A percentile compares a stretch with the other conserved stretches of the same genome.
Evolutionary conservation across 2,329 filamentous ascomycete species (phyloP).

Genomic region (Neopestalotiopsis rosae): DNA sequence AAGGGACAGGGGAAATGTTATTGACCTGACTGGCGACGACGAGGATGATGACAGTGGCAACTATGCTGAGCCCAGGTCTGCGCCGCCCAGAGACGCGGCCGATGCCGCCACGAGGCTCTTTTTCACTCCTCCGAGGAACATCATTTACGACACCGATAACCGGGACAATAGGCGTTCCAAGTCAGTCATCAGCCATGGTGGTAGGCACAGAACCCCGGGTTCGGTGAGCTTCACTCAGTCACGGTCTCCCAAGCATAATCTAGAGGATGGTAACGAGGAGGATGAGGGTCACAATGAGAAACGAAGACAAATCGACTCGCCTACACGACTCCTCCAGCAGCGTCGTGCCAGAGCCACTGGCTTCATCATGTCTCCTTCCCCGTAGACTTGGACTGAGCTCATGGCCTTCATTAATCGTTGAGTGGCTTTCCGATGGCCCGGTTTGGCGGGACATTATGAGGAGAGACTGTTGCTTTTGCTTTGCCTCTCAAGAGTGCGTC

Average conservation of each 20-base stretch:
- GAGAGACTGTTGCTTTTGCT: no score
- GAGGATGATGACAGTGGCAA: background rate
- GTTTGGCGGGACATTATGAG: no score
- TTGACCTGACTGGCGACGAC: background rate
- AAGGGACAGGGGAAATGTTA: no score
- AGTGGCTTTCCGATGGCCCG: no score
- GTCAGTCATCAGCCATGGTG: background rate
- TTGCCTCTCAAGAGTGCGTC: no score
- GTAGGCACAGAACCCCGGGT: background rate
- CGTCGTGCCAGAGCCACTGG: background rate
- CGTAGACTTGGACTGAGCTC: background rate
- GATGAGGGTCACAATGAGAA: background rate
- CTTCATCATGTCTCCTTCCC: background rate
- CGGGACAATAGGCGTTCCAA: background rate
- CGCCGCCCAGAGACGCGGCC: background rate
- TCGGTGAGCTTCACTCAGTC: background rate
- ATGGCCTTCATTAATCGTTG: no score
- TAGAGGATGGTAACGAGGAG: background rate
- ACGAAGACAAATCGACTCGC: background rate
- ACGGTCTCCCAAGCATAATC: background rate
- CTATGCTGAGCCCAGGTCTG: background rate
- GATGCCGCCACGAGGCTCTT: background rate
- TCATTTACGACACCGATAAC: background rate
- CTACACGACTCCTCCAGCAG: background rate
- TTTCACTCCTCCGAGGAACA: background rate